Evolutionary conservation across 176 grass and related monocot species (phyloP).

Genomic region (Miscanthus lutarioriparius): DNA sequence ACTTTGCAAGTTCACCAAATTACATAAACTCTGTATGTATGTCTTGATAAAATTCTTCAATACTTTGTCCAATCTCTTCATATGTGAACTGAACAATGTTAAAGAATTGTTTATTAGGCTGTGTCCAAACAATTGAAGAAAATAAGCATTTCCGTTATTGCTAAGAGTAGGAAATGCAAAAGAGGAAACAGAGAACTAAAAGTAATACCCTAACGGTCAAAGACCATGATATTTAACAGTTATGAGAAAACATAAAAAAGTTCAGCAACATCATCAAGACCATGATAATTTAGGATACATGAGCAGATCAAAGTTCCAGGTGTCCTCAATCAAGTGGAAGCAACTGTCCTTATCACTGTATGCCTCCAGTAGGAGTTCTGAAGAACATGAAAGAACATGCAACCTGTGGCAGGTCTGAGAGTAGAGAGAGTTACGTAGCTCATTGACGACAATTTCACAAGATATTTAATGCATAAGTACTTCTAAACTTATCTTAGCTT

Average conservation of each 20-base stretch:
- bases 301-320: slow-evolving; percentile 47
- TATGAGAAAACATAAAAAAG: background rate
- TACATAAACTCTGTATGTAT: too few species aligned
- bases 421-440: too few species aligned
- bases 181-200: background rate
- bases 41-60: too few species aligned
- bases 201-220: slow-evolving; percentile 12
- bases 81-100: too few species aligned
- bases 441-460: background rate
- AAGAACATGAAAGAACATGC: too few species aligned
- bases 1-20: too few species aligned
- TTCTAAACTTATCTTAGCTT: background rate
- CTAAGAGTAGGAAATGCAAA: background rate
- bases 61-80: too few species aligned
- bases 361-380: too few species aligned
- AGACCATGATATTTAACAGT: slow-evolving; percentile 10
- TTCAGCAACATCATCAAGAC: slow-evolving; percentile 11
- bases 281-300: slow-evolving; percentile 64
- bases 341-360: slow-evolving; percentile 25
- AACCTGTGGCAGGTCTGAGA: too few species aligned
- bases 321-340: slow-evolving; percentile 48
- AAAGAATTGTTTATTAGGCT: too few species aligned
- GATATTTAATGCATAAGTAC: background rate
- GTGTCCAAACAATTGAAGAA: slow-evolving; percentile 10
- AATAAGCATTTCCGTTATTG: slow-evolving; percentile 7